Evolutionary conservation across 768 basidiomycete species (phyloP).

Genomic region (Collybia nuda): DNA sequence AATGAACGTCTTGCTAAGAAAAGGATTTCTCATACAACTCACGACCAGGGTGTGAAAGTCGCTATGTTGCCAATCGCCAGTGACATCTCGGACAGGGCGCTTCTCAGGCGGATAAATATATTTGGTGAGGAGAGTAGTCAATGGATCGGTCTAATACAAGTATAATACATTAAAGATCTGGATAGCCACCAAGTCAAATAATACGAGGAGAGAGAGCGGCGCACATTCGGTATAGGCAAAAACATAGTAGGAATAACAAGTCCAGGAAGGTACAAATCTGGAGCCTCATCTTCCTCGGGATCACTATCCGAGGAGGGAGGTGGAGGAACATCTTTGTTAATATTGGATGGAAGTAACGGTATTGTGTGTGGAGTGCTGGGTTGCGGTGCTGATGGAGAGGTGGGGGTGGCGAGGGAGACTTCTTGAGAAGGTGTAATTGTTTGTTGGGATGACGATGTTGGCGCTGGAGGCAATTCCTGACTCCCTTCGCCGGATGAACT

Average conservation of each 20-base stretch:
- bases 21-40: constrained; percentile 34
- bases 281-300: constrained; percentile 50
- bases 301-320: constrained; percentile 42
- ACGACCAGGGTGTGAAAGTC: constrained; percentile 84
- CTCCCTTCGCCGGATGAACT: constrained; percentile 42
- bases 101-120: constrained; percentile 77
- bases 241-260: constrained; percentile 78
- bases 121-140: constrained; percentile 80
- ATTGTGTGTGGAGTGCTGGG: constrained; percentile 16
- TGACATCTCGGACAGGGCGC: constrained; percentile 70
- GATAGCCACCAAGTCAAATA: constrained; percentile 64
- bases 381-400: constrained; percentile 20
- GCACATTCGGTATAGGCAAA: constrained; percentile 87
- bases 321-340: constrained; percentile 59
- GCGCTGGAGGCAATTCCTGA: constrained; percentile 20
- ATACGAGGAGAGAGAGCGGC: constrained; percentile 48
- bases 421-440: constrained; percentile 40
- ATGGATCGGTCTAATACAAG: constrained; percentile 74
- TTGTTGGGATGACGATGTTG: constrained; percentile 27
- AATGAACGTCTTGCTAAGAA: constrained; percentile 16
- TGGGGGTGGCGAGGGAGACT: constrained; percentile 38
- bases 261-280: constrained; percentile 65
- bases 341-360: constrained; percentile 31
- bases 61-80: constrained; percentile 69
- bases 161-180: constrained; percentile 47